phyloP scores from a whole-genome alignment of 179 eudicot genomes.

The Kewa caespitosa region DNA sequence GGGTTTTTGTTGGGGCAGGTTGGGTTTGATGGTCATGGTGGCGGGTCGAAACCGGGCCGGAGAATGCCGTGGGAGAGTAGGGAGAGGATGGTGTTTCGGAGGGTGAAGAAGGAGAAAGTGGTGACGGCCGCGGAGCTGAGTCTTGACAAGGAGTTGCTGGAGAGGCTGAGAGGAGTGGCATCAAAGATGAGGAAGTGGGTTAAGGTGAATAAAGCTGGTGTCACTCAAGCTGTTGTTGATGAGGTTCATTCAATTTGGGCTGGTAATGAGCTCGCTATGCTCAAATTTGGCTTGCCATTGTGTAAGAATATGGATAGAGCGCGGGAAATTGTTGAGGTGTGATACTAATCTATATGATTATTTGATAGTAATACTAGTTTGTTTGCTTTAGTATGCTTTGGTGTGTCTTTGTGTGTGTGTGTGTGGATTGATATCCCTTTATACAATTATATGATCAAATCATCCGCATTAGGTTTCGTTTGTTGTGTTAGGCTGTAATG shows the following conservation, averaged over 20 bases:
- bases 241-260: constrained; percentile 68
- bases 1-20: constrained; percentile 36
- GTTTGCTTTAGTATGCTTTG: neutral
- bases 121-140: constrained; percentile 59
- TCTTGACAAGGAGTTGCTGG: constrained; percentile 61
- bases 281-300: constrained; percentile 79
- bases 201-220: constrained; percentile 83
- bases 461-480: constrained; percentile 1
- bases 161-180: constrained; percentile 70
- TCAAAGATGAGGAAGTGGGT: constrained; percentile 74
- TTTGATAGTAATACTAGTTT: no score
- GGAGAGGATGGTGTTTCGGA: constrained; percentile 51
- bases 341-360: neutral
- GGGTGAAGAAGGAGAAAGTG: constrained; percentile 61
- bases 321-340: constrained; percentile 87
- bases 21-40: constrained; percentile 24
- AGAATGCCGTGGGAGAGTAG: constrained; percentile 80
- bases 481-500: neutral
- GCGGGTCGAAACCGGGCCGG: constrained; percentile 21
- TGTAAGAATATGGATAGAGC: constrained; percentile 90
- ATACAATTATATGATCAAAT: neutral
- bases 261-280: constrained; percentile 74
- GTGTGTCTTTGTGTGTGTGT: no score
- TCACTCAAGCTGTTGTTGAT: constrained; percentile 68
- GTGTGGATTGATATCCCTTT: neutral